A percentile compares a stretch with the other conserved stretches of the same genome.
Conservation (phyloP, 1,284 basidiomycete species). For the Ceratobasidium sp. region DNA sequence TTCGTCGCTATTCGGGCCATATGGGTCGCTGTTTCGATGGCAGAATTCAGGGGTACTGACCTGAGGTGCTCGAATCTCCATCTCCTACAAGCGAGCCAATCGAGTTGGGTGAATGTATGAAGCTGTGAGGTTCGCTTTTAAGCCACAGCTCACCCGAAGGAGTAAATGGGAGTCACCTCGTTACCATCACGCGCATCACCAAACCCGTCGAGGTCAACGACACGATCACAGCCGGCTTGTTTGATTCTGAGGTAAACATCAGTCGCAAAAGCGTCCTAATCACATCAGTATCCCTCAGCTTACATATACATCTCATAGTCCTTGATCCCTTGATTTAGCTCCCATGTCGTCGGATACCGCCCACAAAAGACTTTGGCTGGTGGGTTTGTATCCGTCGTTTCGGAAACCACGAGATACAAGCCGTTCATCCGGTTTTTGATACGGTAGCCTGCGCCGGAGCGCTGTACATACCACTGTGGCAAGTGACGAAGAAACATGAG, state of each 20-base stretch:
- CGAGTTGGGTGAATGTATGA: too few relatives aligned
- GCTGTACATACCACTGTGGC: constrained; percentile 26
- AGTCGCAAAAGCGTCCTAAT: too few relatives aligned
- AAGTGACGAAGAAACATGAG: too few relatives aligned
- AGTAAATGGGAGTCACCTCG: background rate
- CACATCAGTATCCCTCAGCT: background rate
- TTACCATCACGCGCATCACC: constrained; percentile 3
- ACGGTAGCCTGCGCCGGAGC: constrained; percentile 12
- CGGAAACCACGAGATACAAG: background rate
- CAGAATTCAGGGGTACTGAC: background rate
- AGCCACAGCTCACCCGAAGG: too few relatives aligned
- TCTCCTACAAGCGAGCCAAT: background rate
- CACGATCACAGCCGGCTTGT: background rate
- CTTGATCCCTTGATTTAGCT: background rate
- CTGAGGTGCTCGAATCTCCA: constrained; percentile 29
- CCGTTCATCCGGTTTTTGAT: constrained; percentile 10
- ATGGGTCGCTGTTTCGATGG: too few relatives aligned
- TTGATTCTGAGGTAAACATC: background rate
- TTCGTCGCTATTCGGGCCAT: background rate
- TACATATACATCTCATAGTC: constrained; percentile 18
- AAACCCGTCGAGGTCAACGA: constrained; percentile 7
- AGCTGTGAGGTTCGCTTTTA: too few relatives aligned
- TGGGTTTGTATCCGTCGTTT: background rate
- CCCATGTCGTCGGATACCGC: constrained; percentile 13
- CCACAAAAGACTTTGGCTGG: constrained; percentile 12